A percentile compares a stretch with the other conserved stretches of the same genome.
phyloP scores from a whole-genome alignment of 768 basidiomycete genomes.

The Leucogyrophana mollusca region DNA sequence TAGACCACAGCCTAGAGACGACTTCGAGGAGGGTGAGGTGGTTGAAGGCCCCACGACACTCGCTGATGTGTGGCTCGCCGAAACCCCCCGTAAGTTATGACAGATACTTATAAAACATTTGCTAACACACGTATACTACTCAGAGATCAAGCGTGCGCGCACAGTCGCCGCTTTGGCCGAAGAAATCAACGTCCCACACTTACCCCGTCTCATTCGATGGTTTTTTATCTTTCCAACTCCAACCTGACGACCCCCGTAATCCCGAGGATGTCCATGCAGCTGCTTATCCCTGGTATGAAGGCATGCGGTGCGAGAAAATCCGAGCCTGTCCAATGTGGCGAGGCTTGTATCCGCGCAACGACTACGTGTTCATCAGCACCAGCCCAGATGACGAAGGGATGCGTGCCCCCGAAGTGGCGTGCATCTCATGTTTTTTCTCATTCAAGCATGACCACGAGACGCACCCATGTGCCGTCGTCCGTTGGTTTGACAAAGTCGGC shows the following conservation, averaged over 20 bases:
- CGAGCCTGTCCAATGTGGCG: constrained; percentile 19
- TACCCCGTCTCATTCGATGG: not conserved
- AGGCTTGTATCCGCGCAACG: constrained; percentile 1
- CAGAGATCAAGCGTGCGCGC: not conserved
- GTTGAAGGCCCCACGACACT: not conserved
- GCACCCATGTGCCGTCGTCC: constrained; percentile 25
- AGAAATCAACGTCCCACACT: not conserved
- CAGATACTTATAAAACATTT: not conserved
- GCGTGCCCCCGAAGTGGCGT: constrained; percentile 14
- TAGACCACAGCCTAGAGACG: too few species aligned
- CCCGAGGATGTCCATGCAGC: not conserved
- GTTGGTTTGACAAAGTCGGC: constrained; percentile 22
- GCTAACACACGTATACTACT: not conserved
- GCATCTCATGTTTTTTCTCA: constrained; percentile 21
- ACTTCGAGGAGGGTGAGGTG: not conserved
- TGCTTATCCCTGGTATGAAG: not conserved
- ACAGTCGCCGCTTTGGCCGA: not conserved
- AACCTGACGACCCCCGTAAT: not conserved
- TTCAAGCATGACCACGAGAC: constrained; percentile 12
- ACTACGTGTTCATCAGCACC: constrained; percentile 22
- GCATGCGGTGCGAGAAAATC: constrained; percentile 25
- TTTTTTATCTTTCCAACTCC: not conserved
- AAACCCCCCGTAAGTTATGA: not conserved
- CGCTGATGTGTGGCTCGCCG: not conserved
- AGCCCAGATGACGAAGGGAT: constrained; percentile 13